Conservation (phyloP, 2,329 filamentous ascomycete genomes). For the Alternaria sp. region DNA sequence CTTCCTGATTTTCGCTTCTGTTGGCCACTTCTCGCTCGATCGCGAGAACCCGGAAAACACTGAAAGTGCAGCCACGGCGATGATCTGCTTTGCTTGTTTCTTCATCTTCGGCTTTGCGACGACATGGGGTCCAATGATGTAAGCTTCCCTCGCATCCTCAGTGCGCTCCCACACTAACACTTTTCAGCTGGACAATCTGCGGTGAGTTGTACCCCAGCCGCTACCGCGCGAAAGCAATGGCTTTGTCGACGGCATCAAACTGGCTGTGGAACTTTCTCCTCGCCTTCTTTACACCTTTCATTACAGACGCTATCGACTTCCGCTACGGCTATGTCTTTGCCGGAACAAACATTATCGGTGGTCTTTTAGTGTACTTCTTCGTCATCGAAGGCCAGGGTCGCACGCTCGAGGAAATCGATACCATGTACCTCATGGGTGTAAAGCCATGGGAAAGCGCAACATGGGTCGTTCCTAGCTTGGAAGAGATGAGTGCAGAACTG, state of each 20-base stretch:
- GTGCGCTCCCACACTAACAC: constrained; percentile 46
- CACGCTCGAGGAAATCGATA: constrained; percentile 79
- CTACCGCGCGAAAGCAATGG: constrained; percentile 56
- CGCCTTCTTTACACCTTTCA: constrained; percentile 80
- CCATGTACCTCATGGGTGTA: constrained; percentile 71
- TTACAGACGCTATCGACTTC: constrained; percentile 74
- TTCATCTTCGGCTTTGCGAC: constrained; percentile 72
- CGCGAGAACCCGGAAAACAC: constrained; percentile 39
- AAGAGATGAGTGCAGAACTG: constrained; percentile 38
- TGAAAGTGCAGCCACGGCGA: constrained; percentile 56
- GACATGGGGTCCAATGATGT: constrained; percentile 72
- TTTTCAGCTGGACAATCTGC: constrained; percentile 66
- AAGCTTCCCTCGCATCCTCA: background rate
- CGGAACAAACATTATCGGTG: constrained; percentile 70
- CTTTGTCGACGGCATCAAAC: constrained; percentile 54
- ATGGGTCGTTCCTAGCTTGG: constrained; percentile 53
- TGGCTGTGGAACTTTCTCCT: constrained; percentile 55
- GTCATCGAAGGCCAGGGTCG: constrained; percentile 77
- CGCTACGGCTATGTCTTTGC: constrained; percentile 79
- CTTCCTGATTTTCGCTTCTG: constrained; percentile 63
- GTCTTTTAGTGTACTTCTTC: constrained; percentile 76
- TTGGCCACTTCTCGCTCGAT: constrained; percentile 56
- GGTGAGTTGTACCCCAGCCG: constrained; percentile 70
- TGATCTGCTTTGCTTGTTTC: constrained; percentile 73
- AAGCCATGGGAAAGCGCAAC: constrained; percentile 68